A percentile compares a stretch with the other conserved stretches of the same genome.
phyloP scores from a whole-genome alignment of 495 filamentous ascomycete genomes.

The Lepidopterella palustris region DNA sequence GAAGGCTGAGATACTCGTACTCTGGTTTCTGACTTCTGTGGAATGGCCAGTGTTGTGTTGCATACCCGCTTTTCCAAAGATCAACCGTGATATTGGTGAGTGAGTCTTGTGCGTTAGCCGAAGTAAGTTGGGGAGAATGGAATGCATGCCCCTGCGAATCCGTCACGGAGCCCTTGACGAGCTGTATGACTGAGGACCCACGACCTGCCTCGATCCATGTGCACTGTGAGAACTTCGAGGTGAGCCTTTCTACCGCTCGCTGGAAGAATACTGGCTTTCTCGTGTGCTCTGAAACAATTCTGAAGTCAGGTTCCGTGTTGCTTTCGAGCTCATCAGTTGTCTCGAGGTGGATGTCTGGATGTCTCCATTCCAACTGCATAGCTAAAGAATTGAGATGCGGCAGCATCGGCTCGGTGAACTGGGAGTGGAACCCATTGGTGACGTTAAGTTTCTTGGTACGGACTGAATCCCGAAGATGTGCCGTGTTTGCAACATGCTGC shows the following conservation, averaged over 20 bases:
- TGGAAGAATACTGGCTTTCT: background rate
- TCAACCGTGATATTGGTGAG: background rate
- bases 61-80: background rate
- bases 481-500: background rate
- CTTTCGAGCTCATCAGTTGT: background rate
- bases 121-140: background rate
- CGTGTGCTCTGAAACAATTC: background rate
- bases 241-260: background rate
- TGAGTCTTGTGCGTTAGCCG: background rate
- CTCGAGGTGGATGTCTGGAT: background rate
- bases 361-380: background rate
- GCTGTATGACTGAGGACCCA: background rate
- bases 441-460: constrained; percentile 5
- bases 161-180: background rate
- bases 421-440: constrained; percentile 5
- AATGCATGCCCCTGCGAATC: background rate
- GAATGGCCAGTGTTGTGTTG: background rate
- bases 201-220: background rate
- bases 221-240: background rate
- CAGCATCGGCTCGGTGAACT: background rate
- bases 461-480: background rate
- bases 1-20: background rate
- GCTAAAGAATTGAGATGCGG: background rate
- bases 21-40: background rate
- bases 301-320: background rate